Conservation (phyloP, 352 stramenopile species). For the Blastocystis hominis region DNA sequence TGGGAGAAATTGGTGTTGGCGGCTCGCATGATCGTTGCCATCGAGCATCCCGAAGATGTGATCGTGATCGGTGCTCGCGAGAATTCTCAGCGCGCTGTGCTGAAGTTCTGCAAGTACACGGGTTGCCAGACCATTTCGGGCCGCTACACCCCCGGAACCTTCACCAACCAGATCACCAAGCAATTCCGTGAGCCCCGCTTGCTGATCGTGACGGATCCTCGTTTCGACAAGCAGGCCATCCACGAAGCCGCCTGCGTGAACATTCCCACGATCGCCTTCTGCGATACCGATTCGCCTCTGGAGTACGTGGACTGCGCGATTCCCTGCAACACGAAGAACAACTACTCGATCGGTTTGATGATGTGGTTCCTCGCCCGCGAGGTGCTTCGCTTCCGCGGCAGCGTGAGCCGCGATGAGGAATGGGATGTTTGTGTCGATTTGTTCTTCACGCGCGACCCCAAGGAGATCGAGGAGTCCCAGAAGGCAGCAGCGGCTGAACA, state of each 20-base stretch:
- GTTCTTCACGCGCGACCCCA: constrained; percentile 98
- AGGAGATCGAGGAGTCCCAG: constrained; percentile 98
- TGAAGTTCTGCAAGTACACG: constrained; percentile 99
- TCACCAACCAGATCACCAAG: constrained; percentile 99
- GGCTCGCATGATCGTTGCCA: constrained; percentile 94
- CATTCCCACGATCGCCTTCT: constrained; percentile 97
- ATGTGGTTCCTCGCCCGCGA: constrained; percentile 98
- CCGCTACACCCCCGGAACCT: constrained; percentile 98
- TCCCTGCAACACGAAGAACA: constrained; percentile 99
- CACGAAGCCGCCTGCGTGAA: constrained; percentile 97
- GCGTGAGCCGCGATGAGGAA: constrained; percentile 79
- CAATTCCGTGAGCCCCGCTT: constrained; percentile 98
- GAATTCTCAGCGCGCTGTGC: constrained; percentile 96
- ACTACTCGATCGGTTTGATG: constrained; percentile 96
- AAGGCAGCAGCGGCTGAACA: constrained; percentile 78
- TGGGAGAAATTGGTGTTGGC: constrained; percentile 99
- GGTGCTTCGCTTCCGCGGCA: constrained; percentile 90
- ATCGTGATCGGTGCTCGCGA: constrained; percentile 94
- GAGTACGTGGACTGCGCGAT: constrained; percentile 98
- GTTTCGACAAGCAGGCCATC: constrained; percentile 90
- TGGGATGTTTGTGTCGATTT: constrained; percentile 98
- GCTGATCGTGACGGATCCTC: constrained; percentile 96
- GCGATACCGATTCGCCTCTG: constrained; percentile 96
- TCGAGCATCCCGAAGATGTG: constrained; percentile 98
- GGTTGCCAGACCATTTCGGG: constrained; percentile 88